A percentile compares a stretch with the other conserved stretches of the same genome.
These are phyloP conservation scores for Ascosphaera apis DNA, from an alignment of 2,329 filamentous ascomycete genomes.

Conservation along the genomic window DNA sequence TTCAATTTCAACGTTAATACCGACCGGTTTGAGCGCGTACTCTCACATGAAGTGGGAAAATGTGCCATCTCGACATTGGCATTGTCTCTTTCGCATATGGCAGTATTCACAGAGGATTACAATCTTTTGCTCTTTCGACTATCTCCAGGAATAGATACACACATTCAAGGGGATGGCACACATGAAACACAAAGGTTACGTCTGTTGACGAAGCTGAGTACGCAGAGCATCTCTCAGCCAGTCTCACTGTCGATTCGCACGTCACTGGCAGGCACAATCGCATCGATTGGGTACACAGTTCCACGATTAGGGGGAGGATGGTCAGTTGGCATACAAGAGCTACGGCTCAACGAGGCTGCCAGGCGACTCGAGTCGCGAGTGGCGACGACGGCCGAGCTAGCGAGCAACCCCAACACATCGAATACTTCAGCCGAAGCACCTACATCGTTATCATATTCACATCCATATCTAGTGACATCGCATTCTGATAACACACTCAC, in stretches of 20 bases:
- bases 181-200: slow-evolving; percentile 26
- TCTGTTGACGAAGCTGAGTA: slow-evolving; percentile 56
- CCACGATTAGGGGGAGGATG: slow-evolving; percentile 56
- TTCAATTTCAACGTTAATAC: slow-evolving; percentile 35
- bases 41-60: slow-evolving; percentile 39
- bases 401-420: slow-evolving; percentile 11
- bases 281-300: slow-evolving; percentile 70
- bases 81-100: slow-evolving; percentile 48
- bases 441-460: slow-evolving; percentile 44
- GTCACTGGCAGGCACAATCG: slow-evolving; percentile 40
- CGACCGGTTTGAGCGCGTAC: slow-evolving; percentile 25
- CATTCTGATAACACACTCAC: slow-evolving; percentile 75
- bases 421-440: slow-evolving; percentile 24
- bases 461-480: slow-evolving; percentile 67
- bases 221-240: slow-evolving; percentile 55
- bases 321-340: slow-evolving; percentile 79
- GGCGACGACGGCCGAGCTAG: slow-evolving; percentile 12
- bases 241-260: slow-evolving; percentile 63
- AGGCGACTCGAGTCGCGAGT: slow-evolving; percentile 17
- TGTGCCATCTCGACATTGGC: slow-evolving; percentile 48
- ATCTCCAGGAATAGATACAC: slow-evolving; percentile 2
- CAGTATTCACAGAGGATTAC: slow-evolving; percentile 55
- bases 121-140: slow-evolving; percentile 57
- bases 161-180: slow-evolving; percentile 3
- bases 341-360: slow-evolving; percentile 38